These are phyloP conservation scores for Anthostomella pinea DNA, from an alignment of 2,329 filamentous ascomycete genomes.

Conservation along the genomic window DNA sequence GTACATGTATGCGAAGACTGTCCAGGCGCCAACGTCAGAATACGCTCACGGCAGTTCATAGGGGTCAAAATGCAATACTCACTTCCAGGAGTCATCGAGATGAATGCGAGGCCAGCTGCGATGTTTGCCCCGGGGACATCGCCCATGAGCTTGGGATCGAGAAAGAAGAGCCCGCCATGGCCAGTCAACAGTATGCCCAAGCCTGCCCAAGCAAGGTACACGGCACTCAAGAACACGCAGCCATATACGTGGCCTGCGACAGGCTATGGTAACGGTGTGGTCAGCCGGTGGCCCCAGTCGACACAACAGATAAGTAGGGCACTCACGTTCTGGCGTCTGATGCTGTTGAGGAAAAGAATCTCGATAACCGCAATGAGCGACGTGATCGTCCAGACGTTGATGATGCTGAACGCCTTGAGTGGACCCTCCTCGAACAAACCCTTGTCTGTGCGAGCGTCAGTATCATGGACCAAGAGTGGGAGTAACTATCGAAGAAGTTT, in stretches of 20 bases:
- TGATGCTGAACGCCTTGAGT: conserved; percentile 44
- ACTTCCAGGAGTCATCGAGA: conserved; percentile 44
- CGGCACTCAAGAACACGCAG: conserved; percentile 37
- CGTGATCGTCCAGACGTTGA: conserved; percentile 45
- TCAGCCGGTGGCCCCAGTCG: not conserved
- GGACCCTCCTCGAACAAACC: conserved; percentile 47
- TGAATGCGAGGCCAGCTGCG: conserved; percentile 43
- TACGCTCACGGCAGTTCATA: not conserved
- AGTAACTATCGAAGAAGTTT: not conserved
- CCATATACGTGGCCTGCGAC: conserved; percentile 43
- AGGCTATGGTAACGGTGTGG: conserved; percentile 32
- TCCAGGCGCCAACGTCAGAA: conserved; percentile 17
- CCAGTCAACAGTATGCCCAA: conserved; percentile 46
- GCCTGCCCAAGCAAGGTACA: conserved; percentile 50
- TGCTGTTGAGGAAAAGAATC: conserved; percentile 50
- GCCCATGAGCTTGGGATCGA: conserved; percentile 44
- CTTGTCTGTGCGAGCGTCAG: conserved; percentile 36
- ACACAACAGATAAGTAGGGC: not conserved
- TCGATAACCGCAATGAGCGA: conserved; percentile 44
- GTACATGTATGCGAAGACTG: conserved; percentile 49
- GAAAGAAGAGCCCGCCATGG: conserved; percentile 49
- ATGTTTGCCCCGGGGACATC: conserved; percentile 41
- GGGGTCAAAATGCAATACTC: conserved; percentile 25
- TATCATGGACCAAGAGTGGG: not conserved
- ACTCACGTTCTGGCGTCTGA: conserved; percentile 48